A percentile compares a stretch with the other conserved stretches of the same genome.
phyloP scores from a whole-genome alignment of 2,329 filamentous ascomycete genomes.

The Aureobasidium uvarum region DNA sequence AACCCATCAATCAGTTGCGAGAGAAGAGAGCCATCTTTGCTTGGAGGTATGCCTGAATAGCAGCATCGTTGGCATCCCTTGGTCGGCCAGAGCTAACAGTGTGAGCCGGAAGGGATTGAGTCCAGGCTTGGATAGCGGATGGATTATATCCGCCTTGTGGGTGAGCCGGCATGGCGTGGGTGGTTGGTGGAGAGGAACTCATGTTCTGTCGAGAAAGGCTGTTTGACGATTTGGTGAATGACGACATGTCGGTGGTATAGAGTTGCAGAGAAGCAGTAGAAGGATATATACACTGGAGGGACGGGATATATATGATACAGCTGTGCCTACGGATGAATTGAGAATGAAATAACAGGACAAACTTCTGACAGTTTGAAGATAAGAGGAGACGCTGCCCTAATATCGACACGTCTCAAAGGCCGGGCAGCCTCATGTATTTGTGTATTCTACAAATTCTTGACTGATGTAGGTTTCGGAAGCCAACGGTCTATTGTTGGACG shows the following conservation, averaged over 20 bases:
- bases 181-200: slow-evolving; percentile 5
- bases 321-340: neutral
- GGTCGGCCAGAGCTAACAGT: neutral
- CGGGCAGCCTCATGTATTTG: slow-evolving; percentile 20
- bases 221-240: slow-evolving; percentile 17
- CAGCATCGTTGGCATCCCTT: slow-evolving; percentile 30
- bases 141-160: slow-evolving; percentile 26
- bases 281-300: neutral
- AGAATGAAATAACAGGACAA: slow-evolving; percentile 3
- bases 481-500: slow-evolving; percentile 17
- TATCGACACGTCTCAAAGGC: neutral
- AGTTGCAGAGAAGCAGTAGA: neutral
- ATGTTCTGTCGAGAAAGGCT: slow-evolving; percentile 11
- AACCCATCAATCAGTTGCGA: slow-evolving; percentile 10
- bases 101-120: slow-evolving; percentile 23
- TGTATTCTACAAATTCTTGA: slow-evolving; percentile 1
- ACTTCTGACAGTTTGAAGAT: slow-evolving; percentile 15
- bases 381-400: neutral
- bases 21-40: slow-evolving; percentile 40
- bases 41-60: slow-evolving; percentile 39
- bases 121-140: slow-evolving; percentile 29
- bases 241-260: neutral
- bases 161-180: neutral
- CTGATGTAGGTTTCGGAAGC: slow-evolving; percentile 19
- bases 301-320: slow-evolving; percentile 10